Evolutionary conservation across 306 rosid species (phyloP), one percentile per base, ranked within the genome.

Genomic region (Cucumis hystrix): DNA sequence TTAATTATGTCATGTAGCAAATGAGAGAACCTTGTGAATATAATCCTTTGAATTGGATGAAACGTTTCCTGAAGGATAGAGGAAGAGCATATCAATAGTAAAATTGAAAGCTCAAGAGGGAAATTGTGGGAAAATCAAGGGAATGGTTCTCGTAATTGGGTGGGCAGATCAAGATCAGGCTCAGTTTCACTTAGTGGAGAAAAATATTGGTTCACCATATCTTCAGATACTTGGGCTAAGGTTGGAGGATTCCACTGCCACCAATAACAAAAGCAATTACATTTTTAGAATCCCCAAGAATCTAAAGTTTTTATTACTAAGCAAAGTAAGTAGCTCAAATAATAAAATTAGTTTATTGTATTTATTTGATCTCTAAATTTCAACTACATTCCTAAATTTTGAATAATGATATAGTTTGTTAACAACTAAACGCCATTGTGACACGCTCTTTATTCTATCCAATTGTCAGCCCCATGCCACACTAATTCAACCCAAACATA

Each of bases 191-290:
- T 86, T 4, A 88, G 74, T 61, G 88, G 92, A 79, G 82, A 84
- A 78, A 94, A 94, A 86, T 88, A 94, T 18, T 82, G 89, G 76
- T 85, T 90, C 80, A 94, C 96, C 98, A 92, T 88, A 75, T 92
- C 97, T 79, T 79, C 56, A 55, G 95, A 86, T 58, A 94, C 96
- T 83, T 81, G 86, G 49, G 89, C 96, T 81, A 94, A 78, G 23
- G 82, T 92, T n/a, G 97, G 96, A 83, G 98, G 98, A 86, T 94
- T 87, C 98, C 98, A 91, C 96, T 92, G 96, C 81, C 35, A 47
- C 13, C 52, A 45, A 37, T n/a, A 68, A 68, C 58, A 70, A 70
- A 69, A 45, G 18, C 37, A 70, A 70, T 85, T 60, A 76, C 77
- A 51, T 57, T 82, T 72, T 17, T 5, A 68, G 69, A 20, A 39